Base-by-base conservation (phyloP, 495 filamentous ascomycete genomes). In the Aspergillus bridgeri region DNA sequence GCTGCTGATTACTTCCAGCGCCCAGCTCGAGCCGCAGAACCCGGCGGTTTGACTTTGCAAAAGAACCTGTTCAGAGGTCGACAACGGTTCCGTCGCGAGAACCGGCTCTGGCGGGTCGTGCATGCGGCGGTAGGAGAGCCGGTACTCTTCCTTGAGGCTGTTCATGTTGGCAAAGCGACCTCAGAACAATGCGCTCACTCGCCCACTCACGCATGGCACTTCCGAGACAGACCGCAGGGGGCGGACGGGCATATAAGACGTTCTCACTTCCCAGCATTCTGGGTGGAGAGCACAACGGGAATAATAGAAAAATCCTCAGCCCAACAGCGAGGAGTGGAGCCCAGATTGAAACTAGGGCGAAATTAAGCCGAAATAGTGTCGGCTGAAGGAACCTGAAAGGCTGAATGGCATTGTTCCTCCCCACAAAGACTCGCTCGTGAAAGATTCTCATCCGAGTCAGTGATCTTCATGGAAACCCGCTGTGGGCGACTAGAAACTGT, bases 1-100 rank as follows among this genome's bases (percentile, higher is more conserved):
- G 55, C 62, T 67, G 23, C 60, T 60, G 29, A 65, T 18, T 17
- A 67, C 64, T 49, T 70, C 70, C 43, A 63, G 57, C 42, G 63
- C 48, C 70, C 70, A 73, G 45, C 65, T 60, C 2, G 61, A 22
- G 7, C 64, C 67, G 56, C 62, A 67, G 58, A 61, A 63, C 17
- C 55, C 58, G 1, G 56, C 29, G 17, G 50, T 50, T 42, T 66
- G 61, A 20, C 62, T 54, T 29, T 61, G 62, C 24, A 66, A 42
- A 5, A 64, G 48, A 6, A 56, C 56, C 51, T 68, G 65, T 46
- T 68, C 65, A 0, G 57, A 53, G 9, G 63, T 51, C 7, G 66
- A 65, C 46, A 65, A 53, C 11, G 66, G 63, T 22, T 27, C 33
- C 33, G 33, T 38, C 0, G 33, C 7, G 51, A 49, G 20, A 13